Evolutionary conservation across 106 monocot species (phyloP), one percentile per base, ranked within the genome.

Genomic region (Allium sativum): DNA sequence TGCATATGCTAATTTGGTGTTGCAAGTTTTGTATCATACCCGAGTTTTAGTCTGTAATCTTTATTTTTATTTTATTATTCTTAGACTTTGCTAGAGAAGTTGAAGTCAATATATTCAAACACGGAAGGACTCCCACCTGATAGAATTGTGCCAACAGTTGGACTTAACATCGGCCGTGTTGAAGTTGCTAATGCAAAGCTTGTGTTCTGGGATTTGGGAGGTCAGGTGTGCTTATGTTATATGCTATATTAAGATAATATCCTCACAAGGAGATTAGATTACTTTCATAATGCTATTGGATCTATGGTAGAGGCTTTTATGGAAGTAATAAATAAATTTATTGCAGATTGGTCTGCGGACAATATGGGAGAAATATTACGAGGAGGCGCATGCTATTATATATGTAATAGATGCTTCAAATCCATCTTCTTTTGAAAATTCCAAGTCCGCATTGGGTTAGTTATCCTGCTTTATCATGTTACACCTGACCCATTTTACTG

Each of bases 321-420:
- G 31, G 31, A 31, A 31, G 31, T 31, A 31, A 31, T 31, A 31
- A 31, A 31, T 31, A 31, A 31, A 31, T 31, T 65, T 48, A 21
- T 65, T 61, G 55, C 71, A 96, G 95, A 47, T 87, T 79, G 95
- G 95, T 52, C 63, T 96, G 45, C 95, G 90, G 9, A 78, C 95
- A 73, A 96, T 96, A 47, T 96, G 90, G 90, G 95, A 96, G 78
- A 96, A 96, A 73, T 96, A 96, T 55, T 96, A 91, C 68, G 95
- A 96, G 65, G 95, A 96, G 71, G 90, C 95, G n/a, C 90, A 96
- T 84, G 87, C 87, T 72, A 62, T 96, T 61, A 78, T 96, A 70
- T 96, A 76, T 74, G 80, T 96, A 56, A 87, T 91, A 13, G 95
- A 96, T 74, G 87, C 95, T 78, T 69, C 90, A 48, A 70, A 69